These are phyloP conservation scores for Diatrype stigma DNA, from an alignment of 2,329 filamentous ascomycete genomes.

Conservation along the genomic window DNA sequence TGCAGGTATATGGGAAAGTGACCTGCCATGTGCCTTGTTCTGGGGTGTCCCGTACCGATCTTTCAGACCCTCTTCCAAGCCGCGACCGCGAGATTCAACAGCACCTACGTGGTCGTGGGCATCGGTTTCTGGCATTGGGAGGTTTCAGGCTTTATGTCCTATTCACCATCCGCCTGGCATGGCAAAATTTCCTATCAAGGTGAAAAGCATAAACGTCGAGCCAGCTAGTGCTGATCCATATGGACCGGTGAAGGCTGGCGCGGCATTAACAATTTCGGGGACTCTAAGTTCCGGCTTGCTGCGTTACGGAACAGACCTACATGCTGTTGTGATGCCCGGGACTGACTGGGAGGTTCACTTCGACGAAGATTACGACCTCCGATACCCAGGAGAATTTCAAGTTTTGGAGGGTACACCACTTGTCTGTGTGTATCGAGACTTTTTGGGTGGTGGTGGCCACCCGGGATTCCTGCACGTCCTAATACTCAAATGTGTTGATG, in stretches of 20 bases:
- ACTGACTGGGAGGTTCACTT: background rate
- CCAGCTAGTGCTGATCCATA: background rate
- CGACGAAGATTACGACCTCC: background rate
- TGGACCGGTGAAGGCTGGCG: background rate
- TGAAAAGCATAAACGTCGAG: background rate
- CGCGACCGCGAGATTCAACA: background rate
- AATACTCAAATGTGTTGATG: too few species aligned
- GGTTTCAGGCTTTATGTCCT: background rate
- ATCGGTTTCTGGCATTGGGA: background rate
- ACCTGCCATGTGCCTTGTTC: background rate
- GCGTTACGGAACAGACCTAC: background rate
- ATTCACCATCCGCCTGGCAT: too few species aligned
- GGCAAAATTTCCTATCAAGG: background rate
- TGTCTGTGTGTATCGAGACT: background rate
- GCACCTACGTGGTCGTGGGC: background rate
- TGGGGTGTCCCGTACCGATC: background rate
- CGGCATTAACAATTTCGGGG: background rate
- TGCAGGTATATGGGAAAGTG: background rate
- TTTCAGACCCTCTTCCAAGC: background rate
- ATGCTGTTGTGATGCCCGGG: background rate
- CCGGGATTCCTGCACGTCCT: too few species aligned
- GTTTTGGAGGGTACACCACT: background rate
- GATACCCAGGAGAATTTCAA: background rate
- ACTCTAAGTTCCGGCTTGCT: background rate
- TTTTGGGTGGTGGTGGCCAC: too few species aligned